Evolutionary conservation across 192 early-diverging fungal genomes (phyloP), one percentile per base, ranked within the genome.

Genomic region (Kickxella alabastrina): DNA sequence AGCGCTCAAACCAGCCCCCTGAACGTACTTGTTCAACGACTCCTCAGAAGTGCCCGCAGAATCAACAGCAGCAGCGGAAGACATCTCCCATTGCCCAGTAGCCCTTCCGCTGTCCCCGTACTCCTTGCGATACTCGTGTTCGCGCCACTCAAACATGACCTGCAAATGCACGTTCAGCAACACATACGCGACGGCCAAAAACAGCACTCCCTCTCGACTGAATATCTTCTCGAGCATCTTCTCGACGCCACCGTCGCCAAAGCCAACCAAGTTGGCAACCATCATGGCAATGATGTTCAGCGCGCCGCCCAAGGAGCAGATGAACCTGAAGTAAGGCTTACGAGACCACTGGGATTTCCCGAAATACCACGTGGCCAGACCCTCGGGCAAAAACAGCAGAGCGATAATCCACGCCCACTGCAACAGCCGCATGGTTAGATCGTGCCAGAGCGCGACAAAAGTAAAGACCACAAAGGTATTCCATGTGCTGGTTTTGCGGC

Each of bases 361-460:
- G 10, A 76, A 73, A 26, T 72, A 32, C 62, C 66, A 77, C 24
- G 66, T 79, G 6, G 83, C 81, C 25, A 92, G 52, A 6, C 80
- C 77, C 72, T 98, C 93, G 4, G 95, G 95, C 41, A 94, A 40
- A 22, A 99, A 83, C 59, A 95, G 84, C 14, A 92, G 40, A 6
- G 81, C 83, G 41, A 94, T 90, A 3, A 97, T 65, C 92, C 90
- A 95, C 12, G 87, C 91, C 92, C 92, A 98, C 24, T 89, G 87
- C 54, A 97, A 54, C 19, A 98, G 57, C 15, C 80, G 78, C 58
- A 93, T 54, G 19, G 85, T 79, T 35, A 97, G 87, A 54, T 98
- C 96, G 70, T 98, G 96, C 96, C 96, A 98, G 12, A 97, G 48
- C 6, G 94, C 96, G 8, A 98, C 96, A 81, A 97, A 98, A 1